These are phyloP conservation scores for Mortierella sp. DNA, from an alignment of 371 early-diverging fungal species.

Conservation along the genomic window DNA sequence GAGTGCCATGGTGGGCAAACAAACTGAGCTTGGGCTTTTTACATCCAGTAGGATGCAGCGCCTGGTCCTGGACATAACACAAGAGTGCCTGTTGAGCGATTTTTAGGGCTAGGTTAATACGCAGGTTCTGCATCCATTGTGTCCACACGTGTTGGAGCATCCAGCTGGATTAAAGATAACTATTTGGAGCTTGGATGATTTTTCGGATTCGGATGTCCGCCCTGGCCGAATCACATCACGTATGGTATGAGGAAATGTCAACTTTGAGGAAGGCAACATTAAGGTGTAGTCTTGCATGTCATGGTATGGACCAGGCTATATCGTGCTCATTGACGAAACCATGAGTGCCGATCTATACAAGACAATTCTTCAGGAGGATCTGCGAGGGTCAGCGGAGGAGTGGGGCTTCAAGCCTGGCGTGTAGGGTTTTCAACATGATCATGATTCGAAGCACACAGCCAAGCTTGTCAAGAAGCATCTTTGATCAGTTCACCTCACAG, in stretches of 20 bases:
- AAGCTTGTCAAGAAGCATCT: constrained; percentile 6
- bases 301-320: constrained; percentile 26
- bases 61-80: neutral
- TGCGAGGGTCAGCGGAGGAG: constrained; percentile 6
- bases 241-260: too few relatives aligned
- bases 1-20: neutral
- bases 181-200: too few relatives aligned
- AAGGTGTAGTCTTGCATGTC: constrained; percentile 20
- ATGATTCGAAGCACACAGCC: constrained; percentile 53
- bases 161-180: too few relatives aligned
- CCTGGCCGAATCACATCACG: too few relatives aligned
- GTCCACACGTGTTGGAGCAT: neutral
- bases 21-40: neutral
- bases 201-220: too few relatives aligned
- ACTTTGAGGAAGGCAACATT: neutral
- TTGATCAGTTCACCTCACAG: neutral
- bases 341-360: constrained; percentile 40
- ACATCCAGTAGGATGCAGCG: neutral
- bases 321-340: constrained; percentile 36
- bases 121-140: neutral
- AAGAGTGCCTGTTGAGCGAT: neutral
- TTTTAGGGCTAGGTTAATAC: neutral
- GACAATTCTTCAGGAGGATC: constrained; percentile 31
- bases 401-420: constrained; percentile 11
- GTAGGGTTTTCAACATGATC: constrained; percentile 52